Evolutionary conservation across 805 yeast genomes (phyloP), one percentile per base, ranked within the genome.

Genomic region (Ogataea trehalophila): DNA sequence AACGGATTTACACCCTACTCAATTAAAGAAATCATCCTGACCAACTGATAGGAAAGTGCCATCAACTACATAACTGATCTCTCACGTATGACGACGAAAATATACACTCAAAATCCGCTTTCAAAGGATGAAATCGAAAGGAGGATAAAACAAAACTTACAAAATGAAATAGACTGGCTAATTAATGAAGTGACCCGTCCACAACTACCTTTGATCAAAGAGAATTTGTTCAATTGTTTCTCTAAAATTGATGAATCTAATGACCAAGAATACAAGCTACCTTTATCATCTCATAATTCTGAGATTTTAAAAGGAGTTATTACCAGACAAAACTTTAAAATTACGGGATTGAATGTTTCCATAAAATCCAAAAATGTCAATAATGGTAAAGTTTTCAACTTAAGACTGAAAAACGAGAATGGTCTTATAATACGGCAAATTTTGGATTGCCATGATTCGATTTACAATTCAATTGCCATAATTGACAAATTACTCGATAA

Each of bases 251-350:
- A 60, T 41, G 69, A 65, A 33, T 60, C 66, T 0, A 70, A 71
- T 40, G 59, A 66, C 11, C 66, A 67, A 11, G 65, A 74, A 14
- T 72, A 80, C 44, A 81, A 76, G 47, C 67, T 85, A 43, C 86
- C 90, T 0, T 64, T 85, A 6, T 69, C 81, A 0, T 72, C 81
- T 0, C 67, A 73, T 15, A 76, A 81, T 46, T 74, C 76, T 47
- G 85, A 81, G 48, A 65, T 71, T 3, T 63, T 83, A 15, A 81
- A 82, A 50, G 92, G 92, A 0, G 71, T 80, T 1, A 61, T 84
- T 0, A 76, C 79, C 0, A 62, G 91, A 43, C 74, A 71, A 45
- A 82, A 83, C 6, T 72, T 75, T 13, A 73, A 74, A 50, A 68
- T 85, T 5, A 69, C 75, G 1, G 76, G 76, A 31, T 60, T 83